Evolutionary conservation across 768 basidiomycete genomes (phyloP), one percentile per base, ranked within the genome.

Genomic region (Agaricus blazei): DNA sequence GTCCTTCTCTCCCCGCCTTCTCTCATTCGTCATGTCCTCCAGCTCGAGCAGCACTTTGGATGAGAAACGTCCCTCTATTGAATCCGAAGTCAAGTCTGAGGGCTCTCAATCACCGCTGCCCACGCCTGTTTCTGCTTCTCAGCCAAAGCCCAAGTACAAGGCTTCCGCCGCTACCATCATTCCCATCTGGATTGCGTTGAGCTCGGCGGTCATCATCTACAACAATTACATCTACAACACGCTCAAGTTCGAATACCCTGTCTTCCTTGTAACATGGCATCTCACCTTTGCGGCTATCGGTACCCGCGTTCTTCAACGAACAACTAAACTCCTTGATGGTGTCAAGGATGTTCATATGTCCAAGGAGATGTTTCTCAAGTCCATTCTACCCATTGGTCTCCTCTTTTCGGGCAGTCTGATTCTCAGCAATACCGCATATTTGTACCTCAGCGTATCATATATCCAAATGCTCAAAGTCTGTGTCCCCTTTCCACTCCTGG

Each of bases 381-480:
- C 89, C 34, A 98, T 98, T 61, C 77, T 98, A 12, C 96, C 96
- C 23, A 96, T 98, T 57, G 94, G 95, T 24, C 66, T 94, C 26
- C 83, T 98, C 54, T 98, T 98, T 80, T 91, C 88, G 36, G 96
- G 87, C 26, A 93, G 89, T 57, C 82, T 98, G 52, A 76, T 98
- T 63, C 77, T 95, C 56, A 88, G 85, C 72, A 98, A 98, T 71
- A 90, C 88, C 1, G 93, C 93, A 2, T 96, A 95, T 70, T 84
- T 97, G 23, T 87, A 92, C 63, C 83, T 98, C 60, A 88, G 85
- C 61, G 92, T 96, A 9, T 84, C 91, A 0, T 98, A 96, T 71
- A 98, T 98, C 62, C 96, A 98, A 70, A 93, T 98, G 92, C 84
- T 95, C 68, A 93, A 93, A 82, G 88, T 87, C 38, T 34, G 75